Base-by-base conservation (phyloP, 352 stramenopile species). In the Globisporangium splendens region DNA sequence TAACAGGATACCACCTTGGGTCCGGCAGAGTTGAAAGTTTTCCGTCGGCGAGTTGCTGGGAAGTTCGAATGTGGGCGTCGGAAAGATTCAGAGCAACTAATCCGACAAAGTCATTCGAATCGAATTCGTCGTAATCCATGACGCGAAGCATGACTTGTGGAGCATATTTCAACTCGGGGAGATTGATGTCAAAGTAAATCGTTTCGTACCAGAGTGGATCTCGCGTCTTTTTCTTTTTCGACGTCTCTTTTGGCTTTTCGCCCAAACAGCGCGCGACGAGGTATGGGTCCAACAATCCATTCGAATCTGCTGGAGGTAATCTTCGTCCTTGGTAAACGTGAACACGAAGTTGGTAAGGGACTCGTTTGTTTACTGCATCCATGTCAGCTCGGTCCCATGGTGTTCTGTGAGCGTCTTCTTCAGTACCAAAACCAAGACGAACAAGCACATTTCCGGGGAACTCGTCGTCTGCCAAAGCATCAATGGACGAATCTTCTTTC, bases 121-220 rank as follows among this genome's bases (percentile, higher is more conserved):
- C 81, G 38, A 89, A 91, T 31, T 91, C 78, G 43, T 94, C 84
- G 28, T 75, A 77, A 62, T 94, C 82, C 79, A 94, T 92, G 21
- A 92, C 76, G 7, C 82, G 84, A 20, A 94, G 59, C 62, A 91
- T 77, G 13, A 94, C 80, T 52, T 92, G 82, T 20, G 84, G 84
- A 3, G 80, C 80, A 56, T 89, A 94, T 46, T 87, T 79, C 3
- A 89, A 66, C 11, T 85, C 79, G 4, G 84, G 84, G 31, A 96
- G 59, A 44, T 91, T 90, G 20, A 95, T 83, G 47, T 95, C 82
- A 39, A 95, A 96, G 67, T 88, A 86, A 14, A 95, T 55, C 6
- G 85, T 96, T 63, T 96, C 79, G 69, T 96, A 96, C 67, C 73
- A 96, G n/a, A 89, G 59, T 13, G 88, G 86, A 59, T 96, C 83